These are phyloP conservation scores for Penicillium pancosmium DNA, from an alignment of 495 filamentous ascomycete genomes.

Conservation along the genomic window DNA sequence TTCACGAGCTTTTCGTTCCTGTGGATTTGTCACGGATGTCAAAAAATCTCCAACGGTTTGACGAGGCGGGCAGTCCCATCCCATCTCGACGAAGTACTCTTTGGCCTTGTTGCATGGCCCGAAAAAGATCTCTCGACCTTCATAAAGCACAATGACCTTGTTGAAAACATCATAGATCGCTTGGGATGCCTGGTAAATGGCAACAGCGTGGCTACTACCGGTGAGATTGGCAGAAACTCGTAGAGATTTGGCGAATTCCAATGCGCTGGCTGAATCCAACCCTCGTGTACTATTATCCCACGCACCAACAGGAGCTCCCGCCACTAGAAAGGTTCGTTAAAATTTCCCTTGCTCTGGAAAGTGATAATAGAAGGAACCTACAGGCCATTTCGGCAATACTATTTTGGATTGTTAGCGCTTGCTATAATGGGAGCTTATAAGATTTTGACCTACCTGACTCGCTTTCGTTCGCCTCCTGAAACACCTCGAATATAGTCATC, in stretches of 20 bases:
- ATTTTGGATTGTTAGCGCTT: constrained; percentile 7
- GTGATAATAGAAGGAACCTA: constrained; percentile 34
- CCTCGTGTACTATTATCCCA: constrained; percentile 91
- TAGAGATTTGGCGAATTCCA: constrained; percentile 71
- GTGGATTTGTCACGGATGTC: constrained; percentile 69
- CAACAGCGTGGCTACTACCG: constrained; percentile 75
- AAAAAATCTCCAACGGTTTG: constrained; percentile 72
- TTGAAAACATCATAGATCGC: constrained; percentile 75
- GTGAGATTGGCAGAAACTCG: constrained; percentile 73
- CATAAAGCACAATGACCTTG: constrained; percentile 64
- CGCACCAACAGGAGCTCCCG: constrained; percentile 69
- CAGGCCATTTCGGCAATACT: constrained; percentile 64
- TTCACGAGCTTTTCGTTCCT: constrained; percentile 59
- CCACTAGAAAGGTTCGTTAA: constrained; percentile 50
- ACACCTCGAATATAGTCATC: constrained; percentile 63
- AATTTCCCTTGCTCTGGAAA: constrained; percentile 19
- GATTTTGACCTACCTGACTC: constrained; percentile 37
- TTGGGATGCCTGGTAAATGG: constrained; percentile 84
- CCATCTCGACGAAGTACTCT: constrained; percentile 63
- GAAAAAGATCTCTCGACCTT: constrained; percentile 70
- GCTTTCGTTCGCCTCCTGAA: constrained; percentile 83
- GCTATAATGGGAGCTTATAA: not conserved
- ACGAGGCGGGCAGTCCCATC: constrained; percentile 60
- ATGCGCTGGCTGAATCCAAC: constrained; percentile 79
- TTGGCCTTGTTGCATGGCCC: constrained; percentile 60